Evolutionary conservation across 2,329 filamentous ascomycete genomes (phyloP).

Genomic region (Calonectria pseudoreteaudii): DNA sequence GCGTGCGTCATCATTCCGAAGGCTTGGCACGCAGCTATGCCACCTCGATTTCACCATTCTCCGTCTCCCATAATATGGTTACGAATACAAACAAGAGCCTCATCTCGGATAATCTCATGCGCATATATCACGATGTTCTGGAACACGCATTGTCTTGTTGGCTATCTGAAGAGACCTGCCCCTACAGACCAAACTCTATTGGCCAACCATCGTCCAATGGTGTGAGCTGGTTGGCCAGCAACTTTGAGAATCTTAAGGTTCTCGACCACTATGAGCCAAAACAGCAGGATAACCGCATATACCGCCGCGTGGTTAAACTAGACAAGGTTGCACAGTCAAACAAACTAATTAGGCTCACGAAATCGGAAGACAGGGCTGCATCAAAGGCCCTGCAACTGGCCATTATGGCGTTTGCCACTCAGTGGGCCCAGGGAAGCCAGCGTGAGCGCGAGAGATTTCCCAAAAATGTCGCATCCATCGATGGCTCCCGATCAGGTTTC

Average conservation of each 20-base stretch:
- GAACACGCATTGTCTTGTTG: slow-evolving; percentile 66
- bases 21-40: slow-evolving; percentile 39
- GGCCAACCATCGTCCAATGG: slow-evolving; percentile 38
- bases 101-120: slow-evolving; percentile 44
- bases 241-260: slow-evolving; percentile 41
- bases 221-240: slow-evolving; percentile 43
- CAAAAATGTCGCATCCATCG: slow-evolving; percentile 36
- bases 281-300: slow-evolving; percentile 58
- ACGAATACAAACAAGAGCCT: slow-evolving; percentile 42
- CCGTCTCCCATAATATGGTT: slow-evolving; percentile 40
- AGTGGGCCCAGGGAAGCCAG: slow-evolving; percentile 53
- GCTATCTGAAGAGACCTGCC: slow-evolving; percentile 65
- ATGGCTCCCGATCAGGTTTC: slow-evolving; percentile 39
- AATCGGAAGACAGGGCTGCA: slow-evolving; percentile 55
- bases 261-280: slow-evolving; percentile 40
- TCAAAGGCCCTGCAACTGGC: slow-evolving; percentile 59
- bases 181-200: slow-evolving; percentile 51
- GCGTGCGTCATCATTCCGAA: slow-evolving; percentile 41
- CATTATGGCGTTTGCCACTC: slow-evolving; percentile 65
- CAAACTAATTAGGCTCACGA: slow-evolving; percentile 54
- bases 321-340: slow-evolving; percentile 56
- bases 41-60: slow-evolving; percentile 44
- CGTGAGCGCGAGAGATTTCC: slow-evolving; percentile 43
- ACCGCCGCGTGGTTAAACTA: slow-evolving; percentile 59
- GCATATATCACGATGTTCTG: slow-evolving; percentile 65